Base-by-base conservation (phyloP, 805 yeast species). In the Isabelozyma rhagii region DNA sequence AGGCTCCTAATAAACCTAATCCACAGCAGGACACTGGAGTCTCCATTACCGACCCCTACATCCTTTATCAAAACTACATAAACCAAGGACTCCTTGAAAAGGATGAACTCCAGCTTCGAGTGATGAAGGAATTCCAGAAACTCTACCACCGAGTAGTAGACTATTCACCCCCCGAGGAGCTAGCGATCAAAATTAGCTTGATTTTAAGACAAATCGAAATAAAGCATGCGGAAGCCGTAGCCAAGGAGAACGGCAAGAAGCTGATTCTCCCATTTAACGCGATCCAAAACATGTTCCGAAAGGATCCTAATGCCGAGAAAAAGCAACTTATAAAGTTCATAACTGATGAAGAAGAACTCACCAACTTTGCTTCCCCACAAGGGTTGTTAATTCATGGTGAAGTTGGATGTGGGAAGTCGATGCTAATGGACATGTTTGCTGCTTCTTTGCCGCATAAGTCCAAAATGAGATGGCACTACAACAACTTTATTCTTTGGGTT, bases 401-500 rank as follows among this genome's bases (percentile, higher is more conserved):
- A 51, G 88, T 83, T 4, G 92, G 92, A 0, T 82, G 87, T 55
- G 92, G 92, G 1, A 86, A 86, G 59, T 81, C 89, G 1, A 80
- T 86, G 85, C 62, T 86, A 45, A 79, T 86, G 80, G 90, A 85
- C 55, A 78, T 86, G 17, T 85, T 86, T 67, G 89, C 90, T 0
- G 71, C 72, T 44, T 74, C 85, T 1, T 67, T 86, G 28, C 92
- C 91, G 0, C 81, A 82, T 52, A 68, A 71, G 21, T 78, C 84
- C 1, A 86, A 86, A 55, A 75, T 80, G 67, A 68, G 92, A 49
- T 83, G 89, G 83, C 92, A 86, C 60, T 86, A 83, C 59, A 80
- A 81, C 55, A 83, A 80, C 55, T 85, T 86, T 59, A 85, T 86
- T 60, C 69, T 85, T 4, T 83, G 87, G 85, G 81, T 85, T 0